phyloP scores from a whole-genome alignment of 495 filamentous ascomycete species.

The Hyaloscypha bicolor region DNA sequence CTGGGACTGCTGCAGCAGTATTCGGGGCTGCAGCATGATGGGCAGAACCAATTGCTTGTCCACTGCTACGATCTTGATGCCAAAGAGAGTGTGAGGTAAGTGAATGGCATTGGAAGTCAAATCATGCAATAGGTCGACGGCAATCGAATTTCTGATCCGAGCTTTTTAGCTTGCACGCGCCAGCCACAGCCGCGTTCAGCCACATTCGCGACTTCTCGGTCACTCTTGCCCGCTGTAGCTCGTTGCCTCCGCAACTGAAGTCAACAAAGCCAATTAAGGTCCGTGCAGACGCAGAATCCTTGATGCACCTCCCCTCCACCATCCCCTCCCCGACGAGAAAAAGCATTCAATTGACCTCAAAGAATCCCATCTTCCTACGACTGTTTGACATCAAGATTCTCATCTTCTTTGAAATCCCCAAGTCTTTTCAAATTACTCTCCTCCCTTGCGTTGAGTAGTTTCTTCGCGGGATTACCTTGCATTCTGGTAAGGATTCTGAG shows the following conservation, averaged over 20 bases:
- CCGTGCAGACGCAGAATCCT: neutral
- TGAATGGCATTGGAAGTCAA: neutral
- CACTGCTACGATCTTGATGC: slow-evolving; percentile 10
- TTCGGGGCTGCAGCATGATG: slow-evolving; percentile 67
- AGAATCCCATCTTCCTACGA: neutral
- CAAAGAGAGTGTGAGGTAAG: neutral
- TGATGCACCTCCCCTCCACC: neutral
- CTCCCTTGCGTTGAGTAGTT: neutral
- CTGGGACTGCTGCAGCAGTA: slow-evolving; percentile 53
- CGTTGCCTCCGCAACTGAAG: slow-evolving; percentile 1
- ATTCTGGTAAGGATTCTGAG: slow-evolving; percentile 15
- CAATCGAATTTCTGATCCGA: slow-evolving; percentile 3
- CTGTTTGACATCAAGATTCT: neutral
- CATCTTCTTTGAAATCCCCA: slow-evolving; percentile 1
- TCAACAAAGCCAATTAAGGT: slow-evolving; percentile 9
- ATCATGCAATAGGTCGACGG: slow-evolving; percentile 6
- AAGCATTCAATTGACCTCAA: slow-evolving; percentile 4
- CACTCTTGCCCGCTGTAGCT: neutral
- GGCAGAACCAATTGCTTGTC: slow-evolving; percentile 26
- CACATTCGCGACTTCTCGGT: neutral
- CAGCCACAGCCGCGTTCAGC: slow-evolving; percentile 17
- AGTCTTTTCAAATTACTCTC: slow-evolving; percentile 11
- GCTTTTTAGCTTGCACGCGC: neutral
- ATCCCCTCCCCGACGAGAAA: neutral
- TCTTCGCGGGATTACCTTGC: slow-evolving; percentile 19